These are phyloP conservation scores for Pseudonectria foliicola DNA, from an alignment of 2,329 filamentous ascomycete species.

Conservation along the genomic window DNA sequence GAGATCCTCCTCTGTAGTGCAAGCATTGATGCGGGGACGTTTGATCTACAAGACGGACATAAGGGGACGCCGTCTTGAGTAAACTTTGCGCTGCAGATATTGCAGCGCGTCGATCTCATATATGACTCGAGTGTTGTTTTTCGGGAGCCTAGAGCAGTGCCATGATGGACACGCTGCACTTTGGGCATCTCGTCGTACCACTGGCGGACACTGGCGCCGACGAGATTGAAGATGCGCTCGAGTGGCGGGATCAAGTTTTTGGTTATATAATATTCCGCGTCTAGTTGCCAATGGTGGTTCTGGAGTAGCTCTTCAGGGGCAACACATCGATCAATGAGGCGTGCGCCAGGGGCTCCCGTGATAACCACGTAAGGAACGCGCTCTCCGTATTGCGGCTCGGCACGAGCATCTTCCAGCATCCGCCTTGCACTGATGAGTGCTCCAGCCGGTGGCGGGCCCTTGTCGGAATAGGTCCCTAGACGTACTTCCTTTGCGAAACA, in stretches of 20 bases:
- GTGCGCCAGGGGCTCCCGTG: slow-evolving; percentile 75
- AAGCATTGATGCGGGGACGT: slow-evolving; percentile 55
- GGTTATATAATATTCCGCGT: slow-evolving; percentile 93
- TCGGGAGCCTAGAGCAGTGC: slow-evolving; percentile 26
- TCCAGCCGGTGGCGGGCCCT: slow-evolving; percentile 73
- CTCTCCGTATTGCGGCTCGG: slow-evolving; percentile 91
- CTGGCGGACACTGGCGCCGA: slow-evolving; percentile 79
- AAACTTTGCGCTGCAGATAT: slow-evolving; percentile 53
- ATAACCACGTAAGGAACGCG: slow-evolving; percentile 92
- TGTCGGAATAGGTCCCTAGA: slow-evolving; percentile 74
- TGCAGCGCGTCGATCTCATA: slow-evolving; percentile 71
- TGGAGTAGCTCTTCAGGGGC: slow-evolving; percentile 74
- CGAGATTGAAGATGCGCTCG: slow-evolving; percentile 92
- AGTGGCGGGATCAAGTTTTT: slow-evolving; percentile 94
- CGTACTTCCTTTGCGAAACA: slow-evolving; percentile 92
- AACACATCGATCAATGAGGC: slow-evolving; percentile 84
- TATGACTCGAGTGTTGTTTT: slow-evolving; percentile 89
- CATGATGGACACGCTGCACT: slow-evolving; percentile 58
- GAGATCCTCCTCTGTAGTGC: slow-evolving; percentile 56
- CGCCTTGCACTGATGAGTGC: slow-evolving; percentile 79
- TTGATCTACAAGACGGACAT: slow-evolving; percentile 49
- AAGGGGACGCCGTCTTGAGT: slow-evolving; percentile 32
- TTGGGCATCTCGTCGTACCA: slow-evolving; percentile 99
- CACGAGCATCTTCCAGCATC: slow-evolving; percentile 79
- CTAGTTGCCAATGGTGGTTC: slow-evolving; percentile 71